Evolutionary conservation across 345 rosid species (phyloP).

Genomic region (Heritiera littoralis): DNA sequence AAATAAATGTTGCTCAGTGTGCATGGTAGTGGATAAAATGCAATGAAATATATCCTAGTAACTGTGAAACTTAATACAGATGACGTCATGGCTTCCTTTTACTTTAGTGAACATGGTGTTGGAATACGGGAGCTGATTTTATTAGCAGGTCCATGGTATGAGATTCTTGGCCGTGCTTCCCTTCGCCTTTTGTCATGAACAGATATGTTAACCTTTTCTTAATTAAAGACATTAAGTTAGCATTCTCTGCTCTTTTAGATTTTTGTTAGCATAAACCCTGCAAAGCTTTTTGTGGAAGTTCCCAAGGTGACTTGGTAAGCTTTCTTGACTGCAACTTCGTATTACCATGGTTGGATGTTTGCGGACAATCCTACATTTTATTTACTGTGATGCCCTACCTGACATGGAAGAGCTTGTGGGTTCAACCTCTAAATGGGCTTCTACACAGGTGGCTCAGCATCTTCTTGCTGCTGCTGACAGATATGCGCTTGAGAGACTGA

Average conservation of each 20-base stretch:
- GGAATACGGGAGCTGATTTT: slow-evolving; percentile 17
- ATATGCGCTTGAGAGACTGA: slow-evolving; percentile 71
- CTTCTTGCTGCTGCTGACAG: slow-evolving; percentile 83
- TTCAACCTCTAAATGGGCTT: slow-evolving; percentile 57
- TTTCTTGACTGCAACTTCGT: slow-evolving; percentile 14
- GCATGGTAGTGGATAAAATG: slow-evolving; percentile 4
- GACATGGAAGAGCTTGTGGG: slow-evolving; percentile 67
- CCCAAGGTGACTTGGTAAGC: neutral
- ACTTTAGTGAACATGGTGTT: slow-evolving; percentile 11
- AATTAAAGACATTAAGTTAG: neutral
- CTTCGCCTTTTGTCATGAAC: neutral
- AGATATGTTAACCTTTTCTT: neutral
- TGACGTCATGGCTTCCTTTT: slow-evolving; percentile 17
- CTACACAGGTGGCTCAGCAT: slow-evolving; percentile 75
- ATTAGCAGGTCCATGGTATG: slow-evolving; percentile 6
- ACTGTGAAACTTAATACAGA: slow-evolving; percentile 18
- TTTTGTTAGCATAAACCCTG: neutral
- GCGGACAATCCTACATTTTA: slow-evolving; percentile 75
- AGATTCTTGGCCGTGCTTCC: slow-evolving; percentile 6
- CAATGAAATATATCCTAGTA: neutral
- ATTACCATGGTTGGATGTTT: slow-evolving; percentile 24
- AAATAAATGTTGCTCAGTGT: slow-evolving; percentile 9
- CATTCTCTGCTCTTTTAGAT: neutral
- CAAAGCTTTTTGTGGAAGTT: neutral
- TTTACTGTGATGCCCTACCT: slow-evolving; percentile 79